Percentiles rank a stretch among this genome's conserved stretches.
phyloP scores from a whole-genome alignment of 306 rosid species.

The Glycine latifolia region DNA sequence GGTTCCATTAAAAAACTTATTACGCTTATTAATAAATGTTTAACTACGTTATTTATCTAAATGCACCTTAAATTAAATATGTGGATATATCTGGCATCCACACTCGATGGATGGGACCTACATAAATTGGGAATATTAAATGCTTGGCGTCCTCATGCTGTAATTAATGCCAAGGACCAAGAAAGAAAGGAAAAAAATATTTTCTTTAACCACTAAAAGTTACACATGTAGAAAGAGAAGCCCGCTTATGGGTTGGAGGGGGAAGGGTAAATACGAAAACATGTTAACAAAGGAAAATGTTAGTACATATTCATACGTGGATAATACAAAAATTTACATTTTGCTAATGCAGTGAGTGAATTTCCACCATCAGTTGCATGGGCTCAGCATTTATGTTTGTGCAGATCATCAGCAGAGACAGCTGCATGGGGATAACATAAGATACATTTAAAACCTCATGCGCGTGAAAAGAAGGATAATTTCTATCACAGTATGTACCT shows the following conservation, averaged over 20 bases:
- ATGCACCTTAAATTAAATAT: not conserved
- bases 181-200: not conserved
- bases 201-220: slow-evolving; percentile 40
- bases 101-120: not conserved
- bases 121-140: not conserved
- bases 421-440: slow-evolving; percentile 42
- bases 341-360: slow-evolving; percentile 42
- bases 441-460: slow-evolving; percentile 35
- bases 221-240: slow-evolving; percentile 44
- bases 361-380: slow-evolving; percentile 45
- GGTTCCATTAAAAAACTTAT: not conserved
- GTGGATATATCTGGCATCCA: not conserved
- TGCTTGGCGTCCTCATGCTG: not conserved
- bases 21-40: not conserved
- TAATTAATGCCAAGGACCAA: not conserved
- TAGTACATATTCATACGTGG: slow-evolving; percentile 52
- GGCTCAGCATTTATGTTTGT: slow-evolving; percentile 37
- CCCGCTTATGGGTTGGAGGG: slow-evolving; percentile 34
- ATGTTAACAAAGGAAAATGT: slow-evolving; percentile 45
- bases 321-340: slow-evolving; percentile 57
- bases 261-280: slow-evolving; percentile 22
- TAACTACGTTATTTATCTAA: not conserved
- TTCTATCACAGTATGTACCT: slow-evolving; percentile 31
- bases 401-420: slow-evolving; percentile 48
- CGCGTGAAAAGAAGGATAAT: slow-evolving; percentile 22